Evolutionary conservation across 352 stramenopile species (phyloP), one percentile per base, ranked within the genome.

Genomic region (Pythium oligandrum): DNA sequence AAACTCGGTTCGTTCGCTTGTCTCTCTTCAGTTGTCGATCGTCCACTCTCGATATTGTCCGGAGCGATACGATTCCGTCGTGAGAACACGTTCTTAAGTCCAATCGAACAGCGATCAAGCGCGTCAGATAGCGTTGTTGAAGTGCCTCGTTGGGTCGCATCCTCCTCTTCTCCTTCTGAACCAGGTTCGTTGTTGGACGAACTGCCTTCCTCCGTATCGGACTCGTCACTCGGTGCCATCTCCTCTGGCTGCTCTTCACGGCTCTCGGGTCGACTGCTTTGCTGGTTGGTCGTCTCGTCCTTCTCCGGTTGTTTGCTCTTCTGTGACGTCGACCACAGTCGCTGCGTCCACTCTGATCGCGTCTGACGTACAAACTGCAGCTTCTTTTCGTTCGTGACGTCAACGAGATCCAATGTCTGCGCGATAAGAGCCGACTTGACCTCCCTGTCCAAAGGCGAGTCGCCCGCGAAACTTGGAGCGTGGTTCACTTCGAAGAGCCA

Each of bases 401-500:
- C 57, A 1, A 79, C 17, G 35, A 79, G 49, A 26, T 73, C 40
- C 6, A 79, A 53, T 4, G 70, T 73, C 31, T 55, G 51, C 2
- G 46, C 53, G 44, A 79, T 76, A 11, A 75, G 51, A 31, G 66
- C 63, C 38, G 58, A 64, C 57, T 75, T 75, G 45, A 71, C 53
- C 46, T 75, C 66, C 6, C 63, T 58, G 40, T 75, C 66, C 7
- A 75, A 53, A 11, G 66, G 58, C 11, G 66, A 75, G 45, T 75
- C 70, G 2, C 70, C 70, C 0, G 66, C 70, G 55, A 79, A 79
- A 32, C 70, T 79, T 1, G 70, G 70, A 6, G 70, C 70, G 48
- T 79, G 70, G 54, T 79, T 79, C 36, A 76, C 66, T 52, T 79
- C 70, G 3, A 79, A 66, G 4, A 79, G 57, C 70, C 70, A 79